Evolutionary conservation across 2,329 filamentous ascomycete genomes (phyloP).

Genomic region (Colletotrichum somersetense): DNA sequence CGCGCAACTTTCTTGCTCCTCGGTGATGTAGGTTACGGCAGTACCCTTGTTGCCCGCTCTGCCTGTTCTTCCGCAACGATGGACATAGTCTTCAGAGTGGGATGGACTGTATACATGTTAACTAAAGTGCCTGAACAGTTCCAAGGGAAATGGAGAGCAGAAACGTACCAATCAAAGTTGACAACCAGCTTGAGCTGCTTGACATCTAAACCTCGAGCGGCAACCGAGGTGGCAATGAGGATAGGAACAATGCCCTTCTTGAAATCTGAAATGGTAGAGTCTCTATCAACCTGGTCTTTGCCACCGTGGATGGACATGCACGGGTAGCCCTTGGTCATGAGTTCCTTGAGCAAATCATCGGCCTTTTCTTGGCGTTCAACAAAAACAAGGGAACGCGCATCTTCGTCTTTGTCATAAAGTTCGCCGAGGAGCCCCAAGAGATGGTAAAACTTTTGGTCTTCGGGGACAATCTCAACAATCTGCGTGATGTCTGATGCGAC

Average conservation of each 20-base stretch:
- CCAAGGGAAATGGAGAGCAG: background rate
- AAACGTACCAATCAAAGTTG: slow-evolving; percentile 76
- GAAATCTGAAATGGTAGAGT: slow-evolving; percentile 93
- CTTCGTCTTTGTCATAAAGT: slow-evolving; percentile 87
- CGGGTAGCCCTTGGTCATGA: slow-evolving; percentile 87
- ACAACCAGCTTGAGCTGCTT: slow-evolving; percentile 96
- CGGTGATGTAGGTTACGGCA: slow-evolving; percentile 92
- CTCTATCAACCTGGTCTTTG: slow-evolving; percentile 92
- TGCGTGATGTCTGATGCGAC: slow-evolving; percentile 95
- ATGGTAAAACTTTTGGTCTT: slow-evolving; percentile 85
- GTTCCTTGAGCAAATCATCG: slow-evolving; percentile 81
- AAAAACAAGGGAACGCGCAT: slow-evolving; percentile 90
- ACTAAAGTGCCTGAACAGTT: background rate
- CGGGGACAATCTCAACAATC: slow-evolving; percentile 87
- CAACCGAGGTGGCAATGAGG: slow-evolving; percentile 93
- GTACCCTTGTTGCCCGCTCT: slow-evolving; percentile 95
- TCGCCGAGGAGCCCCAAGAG: slow-evolving; percentile 89
- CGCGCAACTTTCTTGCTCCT: slow-evolving; percentile 91
- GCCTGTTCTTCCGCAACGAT: slow-evolving; percentile 92
- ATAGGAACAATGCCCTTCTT: slow-evolving; percentile 92
- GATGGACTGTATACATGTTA: slow-evolving; percentile 72
- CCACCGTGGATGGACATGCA: slow-evolving; percentile 95
- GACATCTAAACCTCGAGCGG: slow-evolving; percentile 93
- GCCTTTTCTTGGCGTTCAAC: slow-evolving; percentile 93
- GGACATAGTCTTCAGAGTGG: slow-evolving; percentile 96